Evolutionary conservation across 192 early-diverging fungal genomes (phyloP).

Genomic region (Helicostylum pulchrum): DNA sequence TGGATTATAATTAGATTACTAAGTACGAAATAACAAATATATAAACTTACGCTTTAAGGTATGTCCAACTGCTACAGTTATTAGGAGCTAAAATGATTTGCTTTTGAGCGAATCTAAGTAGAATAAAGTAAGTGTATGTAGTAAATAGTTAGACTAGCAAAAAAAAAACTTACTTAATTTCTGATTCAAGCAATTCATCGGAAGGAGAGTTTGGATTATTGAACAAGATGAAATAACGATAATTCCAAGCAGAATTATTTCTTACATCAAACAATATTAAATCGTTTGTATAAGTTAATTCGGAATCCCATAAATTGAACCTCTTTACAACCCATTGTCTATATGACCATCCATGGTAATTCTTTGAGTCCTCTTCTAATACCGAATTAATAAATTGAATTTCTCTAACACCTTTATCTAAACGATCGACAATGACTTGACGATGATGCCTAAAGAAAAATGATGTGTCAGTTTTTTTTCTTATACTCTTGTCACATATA

Average conservation of each 20-base stretch:
- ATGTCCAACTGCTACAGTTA: slow-evolving; percentile 94
- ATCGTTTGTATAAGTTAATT: slow-evolving; percentile 71
- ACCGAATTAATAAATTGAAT: slow-evolving; percentile 65
- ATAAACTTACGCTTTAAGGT: slow-evolving; percentile 69
- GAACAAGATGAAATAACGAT: slow-evolving; percentile 80
- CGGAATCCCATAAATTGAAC: slow-evolving; percentile 77
- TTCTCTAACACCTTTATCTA: slow-evolving; percentile 58
- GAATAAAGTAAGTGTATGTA: not conserved
- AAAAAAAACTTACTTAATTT: slow-evolving; percentile 57
- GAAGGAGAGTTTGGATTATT: slow-evolving; percentile 30
- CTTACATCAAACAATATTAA: slow-evolving; percentile 79
- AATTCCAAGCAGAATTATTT: slow-evolving; percentile 99
- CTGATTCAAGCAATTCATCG: slow-evolving; percentile 47
- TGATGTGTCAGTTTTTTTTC: no score
- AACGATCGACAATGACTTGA: slow-evolving; percentile 64
- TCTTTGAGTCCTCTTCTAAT: slow-evolving; percentile 85
- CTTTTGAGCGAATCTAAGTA: slow-evolving; percentile 52
- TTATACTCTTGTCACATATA: not conserved
- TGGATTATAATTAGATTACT: no score
- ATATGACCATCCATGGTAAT: slow-evolving; percentile 94
- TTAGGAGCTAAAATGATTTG: slow-evolving; percentile 80
- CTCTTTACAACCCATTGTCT: slow-evolving; percentile 86
- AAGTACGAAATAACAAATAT: no score
- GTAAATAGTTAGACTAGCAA: not conserved
- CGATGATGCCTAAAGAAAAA: slow-evolving; percentile 75